A percentile compares a stretch with the other conserved stretches of the same genome.
Conservation (phyloP, 2,329 filamentous ascomycete species). For the Cryoendolithus antarcticus region DNA sequence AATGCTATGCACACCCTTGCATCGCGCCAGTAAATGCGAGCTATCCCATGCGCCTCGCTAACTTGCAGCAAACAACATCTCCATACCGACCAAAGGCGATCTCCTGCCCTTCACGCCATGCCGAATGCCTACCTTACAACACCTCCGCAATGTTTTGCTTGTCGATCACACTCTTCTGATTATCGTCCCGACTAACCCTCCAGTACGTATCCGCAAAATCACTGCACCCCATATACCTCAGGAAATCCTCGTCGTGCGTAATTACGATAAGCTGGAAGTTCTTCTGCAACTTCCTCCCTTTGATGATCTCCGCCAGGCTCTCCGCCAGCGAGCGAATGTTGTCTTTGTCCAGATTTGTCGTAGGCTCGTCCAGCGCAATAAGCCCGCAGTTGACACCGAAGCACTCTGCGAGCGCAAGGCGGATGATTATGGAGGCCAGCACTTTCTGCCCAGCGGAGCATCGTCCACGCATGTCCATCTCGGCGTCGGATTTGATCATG, state of each 20-base stretch:
- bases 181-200: conserved; percentile 67
- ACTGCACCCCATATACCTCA: conserved; percentile 82
- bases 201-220: conserved; percentile 92
- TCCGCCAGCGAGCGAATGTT: conserved; percentile 85
- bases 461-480: conserved; percentile 98
- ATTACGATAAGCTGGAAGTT: conserved; percentile 99
- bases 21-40: too few relatives aligned
- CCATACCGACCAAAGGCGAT: too few relatives aligned
- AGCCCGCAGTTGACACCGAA: conserved; percentile 94
- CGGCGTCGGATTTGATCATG: conserved; percentile 93
- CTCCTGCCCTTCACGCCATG: too few relatives aligned
- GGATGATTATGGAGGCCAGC: conserved; percentile 92
- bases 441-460: conserved; percentile 97
- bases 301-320: conserved; percentile 78
- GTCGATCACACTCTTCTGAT: conserved; percentile 79
- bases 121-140: conserved; percentile 1
- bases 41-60: too few relatives aligned
- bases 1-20: too few relatives aligned
- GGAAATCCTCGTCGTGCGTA: conserved; percentile 94
- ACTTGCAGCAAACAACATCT: too few relatives aligned
- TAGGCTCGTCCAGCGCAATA: conserved; percentile 93
- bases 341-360: conserved; percentile 88
- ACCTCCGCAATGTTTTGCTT: conserved; percentile 33
- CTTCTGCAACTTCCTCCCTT: conserved; percentile 65
- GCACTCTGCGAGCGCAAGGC: conserved; percentile 86